Conservation (phyloP, 495 filamentous ascomycete species). For the Aspergillus nanangensis region DNA sequence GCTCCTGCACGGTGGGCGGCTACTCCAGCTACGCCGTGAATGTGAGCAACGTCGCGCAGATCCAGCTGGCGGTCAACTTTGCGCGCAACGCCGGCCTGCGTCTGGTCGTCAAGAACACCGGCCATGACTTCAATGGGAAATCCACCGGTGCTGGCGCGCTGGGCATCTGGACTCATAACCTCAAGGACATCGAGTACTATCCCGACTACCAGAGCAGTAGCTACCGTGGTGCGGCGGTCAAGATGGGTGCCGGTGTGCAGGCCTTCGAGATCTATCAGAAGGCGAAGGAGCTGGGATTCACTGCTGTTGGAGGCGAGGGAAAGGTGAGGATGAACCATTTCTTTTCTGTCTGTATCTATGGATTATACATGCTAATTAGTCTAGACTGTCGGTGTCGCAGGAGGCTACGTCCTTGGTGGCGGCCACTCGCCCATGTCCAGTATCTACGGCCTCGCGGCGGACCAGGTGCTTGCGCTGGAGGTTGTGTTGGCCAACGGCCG, state of each 20-base stretch:
- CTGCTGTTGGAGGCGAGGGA: slow-evolving; percentile 51
- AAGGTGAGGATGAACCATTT: too few relatives aligned
- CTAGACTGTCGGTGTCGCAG: slow-evolving; percentile 34
- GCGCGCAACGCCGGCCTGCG: slow-evolving; percentile 54
- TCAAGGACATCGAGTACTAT: slow-evolving; percentile 43
- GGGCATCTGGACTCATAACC: slow-evolving; percentile 56
- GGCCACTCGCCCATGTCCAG: slow-evolving; percentile 28
- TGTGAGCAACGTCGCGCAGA: slow-evolving; percentile 48
- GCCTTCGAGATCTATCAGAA: slow-evolving; percentile 46
- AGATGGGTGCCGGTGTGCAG: slow-evolving; percentile 54
- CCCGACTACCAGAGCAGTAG: slow-evolving; percentile 24
- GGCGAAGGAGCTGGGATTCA: slow-evolving; percentile 41
- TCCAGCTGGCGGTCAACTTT: slow-evolving; percentile 58
- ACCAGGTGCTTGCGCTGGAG: slow-evolving; percentile 40
- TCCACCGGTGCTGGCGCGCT: slow-evolving; percentile 52
- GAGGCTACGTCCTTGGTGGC: slow-evolving; percentile 40
- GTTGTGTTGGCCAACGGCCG: slow-evolving; percentile 55
- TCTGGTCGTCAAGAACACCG: slow-evolving; percentile 66
- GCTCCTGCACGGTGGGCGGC: slow-evolving; percentile 50
- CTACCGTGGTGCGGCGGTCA: slow-evolving; percentile 49
- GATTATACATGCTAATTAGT: neutral
- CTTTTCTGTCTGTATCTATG: neutral
- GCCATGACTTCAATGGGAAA: slow-evolving; percentile 62
- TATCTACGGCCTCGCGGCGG: slow-evolving; percentile 27
- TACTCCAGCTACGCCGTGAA: slow-evolving; percentile 59